phyloP scores from a whole-genome alignment of 345 rosid species.

The Sisymbrium altissimum region DNA sequence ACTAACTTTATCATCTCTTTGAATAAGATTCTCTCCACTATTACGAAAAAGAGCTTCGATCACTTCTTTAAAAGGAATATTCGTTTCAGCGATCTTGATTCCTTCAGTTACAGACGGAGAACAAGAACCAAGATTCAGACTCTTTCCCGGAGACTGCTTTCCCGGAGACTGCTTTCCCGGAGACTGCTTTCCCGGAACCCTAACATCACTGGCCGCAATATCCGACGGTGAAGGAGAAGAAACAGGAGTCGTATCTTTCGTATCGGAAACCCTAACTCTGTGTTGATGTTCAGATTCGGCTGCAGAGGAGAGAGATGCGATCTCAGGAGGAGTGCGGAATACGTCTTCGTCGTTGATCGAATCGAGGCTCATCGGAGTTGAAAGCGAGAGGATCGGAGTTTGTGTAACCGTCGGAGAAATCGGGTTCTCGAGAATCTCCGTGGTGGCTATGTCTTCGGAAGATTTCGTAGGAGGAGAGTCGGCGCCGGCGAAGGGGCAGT shows the following conservation, averaged over 20 bases:
- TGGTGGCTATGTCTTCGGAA: background rate
- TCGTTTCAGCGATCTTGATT: background rate
- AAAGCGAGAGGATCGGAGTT: constrained; percentile 11
- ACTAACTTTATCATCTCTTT: constrained; percentile 9
- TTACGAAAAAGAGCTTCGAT: constrained; percentile 25
- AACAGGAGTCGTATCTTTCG: too few relatives aligned
- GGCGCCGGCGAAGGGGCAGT: constrained; percentile 12
- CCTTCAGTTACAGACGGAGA: background rate
- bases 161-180: too few relatives aligned
- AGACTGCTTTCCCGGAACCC: background rate
- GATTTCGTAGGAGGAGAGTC: background rate
- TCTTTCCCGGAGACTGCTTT: background rate
- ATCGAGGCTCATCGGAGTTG: constrained; percentile 17
- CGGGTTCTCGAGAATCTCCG: constrained; percentile 13
- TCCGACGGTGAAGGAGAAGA: too few relatives aligned
- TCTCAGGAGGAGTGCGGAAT: constrained; percentile 31
- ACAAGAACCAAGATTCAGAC: background rate
- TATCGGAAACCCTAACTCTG: too few relatives aligned
- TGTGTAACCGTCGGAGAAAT: background rate
- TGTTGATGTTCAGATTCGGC: constrained; percentile 5
- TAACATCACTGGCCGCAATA: background rate
- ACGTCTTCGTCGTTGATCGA: constrained; percentile 21
- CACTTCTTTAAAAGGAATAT: constrained; percentile 12
- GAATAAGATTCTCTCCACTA: background rate
- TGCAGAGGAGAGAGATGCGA: constrained; percentile 22